A percentile compares a stretch with the other conserved stretches of the same genome.
Conservation (phyloP, 345 rosid genomes). For the Eucalyptus leucophloia region DNA sequence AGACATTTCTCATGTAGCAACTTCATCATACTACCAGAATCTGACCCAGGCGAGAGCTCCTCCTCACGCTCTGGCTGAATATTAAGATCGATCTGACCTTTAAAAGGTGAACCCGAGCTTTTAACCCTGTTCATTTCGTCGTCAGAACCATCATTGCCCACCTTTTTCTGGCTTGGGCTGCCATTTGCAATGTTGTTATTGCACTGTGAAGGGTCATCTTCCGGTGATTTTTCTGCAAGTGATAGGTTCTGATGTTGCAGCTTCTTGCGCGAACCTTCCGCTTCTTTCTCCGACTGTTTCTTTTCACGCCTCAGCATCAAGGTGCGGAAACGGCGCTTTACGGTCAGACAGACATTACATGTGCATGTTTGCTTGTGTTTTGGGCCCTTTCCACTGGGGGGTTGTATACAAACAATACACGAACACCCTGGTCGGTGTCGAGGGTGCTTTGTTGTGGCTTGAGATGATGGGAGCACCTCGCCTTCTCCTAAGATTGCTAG, state of each 20-base stretch:
- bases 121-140: conserved; percentile 30
- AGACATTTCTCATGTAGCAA: conserved; percentile 25
- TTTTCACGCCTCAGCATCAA: conserved; percentile 57
- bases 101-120: conserved; percentile 41
- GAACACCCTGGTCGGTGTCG: conserved; percentile 88
- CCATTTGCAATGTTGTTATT: conserved; percentile 21
- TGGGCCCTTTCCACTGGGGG: conserved; percentile 86
- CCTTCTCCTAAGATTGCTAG: conserved; percentile 55
- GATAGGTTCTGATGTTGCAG: conserved; percentile 11
- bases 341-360: conserved; percentile 64
- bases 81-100: conserved; percentile 78
- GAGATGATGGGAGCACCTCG: conserved; percentile 30
- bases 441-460: conserved; percentile 81
- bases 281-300: conserved; percentile 54
- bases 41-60: conserved; percentile 48
- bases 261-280: conserved; percentile 32
- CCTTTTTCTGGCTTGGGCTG: conserved; percentile 30
- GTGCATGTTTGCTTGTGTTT: conserved; percentile 76
- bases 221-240: conserved; percentile 20
- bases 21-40: conserved; percentile 25
- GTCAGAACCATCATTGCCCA: conserved; percentile 24
- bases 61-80: conserved; percentile 91
- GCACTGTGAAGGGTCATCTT: conserved; percentile 26
- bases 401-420: conserved; percentile 91
- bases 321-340: conserved; percentile 71